Evolutionary conservation across 192 early-diverging fungal species (phyloP), one percentile per base, ranked within the genome.

Genomic region (Coemansia sp.): DNA sequence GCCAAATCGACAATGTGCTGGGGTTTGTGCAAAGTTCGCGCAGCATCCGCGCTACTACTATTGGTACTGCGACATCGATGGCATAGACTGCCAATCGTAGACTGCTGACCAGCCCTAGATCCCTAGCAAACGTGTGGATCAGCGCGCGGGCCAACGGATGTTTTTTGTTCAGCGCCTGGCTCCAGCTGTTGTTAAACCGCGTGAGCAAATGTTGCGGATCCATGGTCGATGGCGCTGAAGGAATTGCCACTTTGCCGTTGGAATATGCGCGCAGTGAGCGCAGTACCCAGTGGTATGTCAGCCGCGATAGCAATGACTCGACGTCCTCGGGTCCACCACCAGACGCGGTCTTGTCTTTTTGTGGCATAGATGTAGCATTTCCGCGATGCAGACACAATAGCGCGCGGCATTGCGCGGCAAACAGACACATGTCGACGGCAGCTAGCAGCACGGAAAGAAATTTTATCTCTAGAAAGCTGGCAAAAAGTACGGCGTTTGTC

Each of bases 221-320:
- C 13, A 64, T 27, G 0, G 32, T 37, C 13, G 41, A 11, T 13
- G 68, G 60, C 34, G 57, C 6, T 17, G 3, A 15, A 2, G 41
- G 48, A 5, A 52, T 8, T 31, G 21, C 13, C 3, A 19, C 39
- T 29, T 29, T 2, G 45, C 10, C 6, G 21, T 48, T 9, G n/a
- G n/a, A n/a, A n/a, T n/a, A n/a, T n/a, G 32, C 18, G 8, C 47
- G 27, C 11, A 74, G 23, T 14, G 40, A 53, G 14, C 30, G 47
- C 25, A 59, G 21, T 0, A 74, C 70, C 70, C 70, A 68, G 52
- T 59, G 49, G 26, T 74, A 74, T n/a, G 70, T 74, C 43, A 68
- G 11, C 29, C 46, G 56, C n/a, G 51, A 30, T 11, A 61, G 23
- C 17, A 55, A 13, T 17, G 46, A 15, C 14, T 49, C 35, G 10